Base-by-base conservation (phyloP, 116 monocot species). In the Dioscorea cayenensis region DNA sequence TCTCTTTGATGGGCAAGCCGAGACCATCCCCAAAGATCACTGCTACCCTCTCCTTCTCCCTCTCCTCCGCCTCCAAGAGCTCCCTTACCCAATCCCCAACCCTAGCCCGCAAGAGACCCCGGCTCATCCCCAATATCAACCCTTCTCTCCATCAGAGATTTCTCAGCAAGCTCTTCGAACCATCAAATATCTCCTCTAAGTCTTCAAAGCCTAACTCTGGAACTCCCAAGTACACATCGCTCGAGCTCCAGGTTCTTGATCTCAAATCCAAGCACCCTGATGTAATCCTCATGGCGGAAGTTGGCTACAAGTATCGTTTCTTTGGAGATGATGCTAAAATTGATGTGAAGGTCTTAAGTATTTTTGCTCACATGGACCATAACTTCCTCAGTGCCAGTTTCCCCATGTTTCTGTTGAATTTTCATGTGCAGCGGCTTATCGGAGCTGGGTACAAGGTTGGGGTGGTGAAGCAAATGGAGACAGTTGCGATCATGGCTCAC, bases 391-490 rank as follows among this genome's bases (percentile, higher is more conserved):
- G 94, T 4, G 94, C 99, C 1, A 91, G 94, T 43, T 60, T 99
- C 49, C 99, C 99, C 8, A 79, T 89, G 7, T 99, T 91, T 74
- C 87, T 94, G 50, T 49, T 99, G 22, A 49, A 77, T 55, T 79
- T 94, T 68, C 91, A 99, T 60, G 91, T 91, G 18, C 70, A 92
- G 68, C 76, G 94, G 36, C 86, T 94, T 10, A 94, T 94, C 38
- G 73, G 28, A 4, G 91, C 89, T 7, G 99, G 99, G 19, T 84
- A 73, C 72, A 94, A 91, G 89, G 99, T 99, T 32, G 99, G 99
- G 14, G 94, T 99, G 4, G 94, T 99, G 55, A 94, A 84, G 74
- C 99, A 99, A 83, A 94, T 89, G 7, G 99, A 99, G 82, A 94
- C 99, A 0, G 85, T 94, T 13, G 85, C 87, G 19, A 94, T 94